A percentile compares a stretch with the other conserved stretches of the same genome.
Evolutionary conservation across 2,329 filamentous ascomycete species (phyloP).

Genomic region (Tolypocladium tropicale): DNA sequence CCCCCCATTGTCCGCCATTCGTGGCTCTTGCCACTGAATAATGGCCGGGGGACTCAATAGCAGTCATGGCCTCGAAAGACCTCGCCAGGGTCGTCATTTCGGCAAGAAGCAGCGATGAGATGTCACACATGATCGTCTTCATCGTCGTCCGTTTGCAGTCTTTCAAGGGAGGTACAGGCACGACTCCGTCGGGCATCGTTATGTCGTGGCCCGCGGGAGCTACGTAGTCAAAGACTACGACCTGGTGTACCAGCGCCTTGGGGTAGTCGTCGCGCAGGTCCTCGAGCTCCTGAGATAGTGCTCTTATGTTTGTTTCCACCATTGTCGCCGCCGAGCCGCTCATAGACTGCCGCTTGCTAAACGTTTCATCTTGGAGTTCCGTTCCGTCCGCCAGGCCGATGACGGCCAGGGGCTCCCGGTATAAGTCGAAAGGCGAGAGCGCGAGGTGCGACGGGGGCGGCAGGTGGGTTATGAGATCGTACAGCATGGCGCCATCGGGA

Average conservation of each 20-base stretch:
- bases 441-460: conserved; percentile 71
- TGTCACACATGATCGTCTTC: conserved; percentile 70
- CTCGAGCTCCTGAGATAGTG: conserved; percentile 58
- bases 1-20: conserved; percentile 33
- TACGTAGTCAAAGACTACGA: conserved; percentile 70
- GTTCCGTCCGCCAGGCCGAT: conserved; percentile 76
- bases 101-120: conserved; percentile 62
- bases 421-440: conserved; percentile 81
- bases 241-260: conserved; percentile 65
- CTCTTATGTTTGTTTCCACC: conserved; percentile 46
- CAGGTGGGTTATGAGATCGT: conserved; percentile 73
- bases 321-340: conserved; percentile 39
- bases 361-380: conserved; percentile 48
- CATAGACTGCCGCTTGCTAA: conserved; percentile 43
- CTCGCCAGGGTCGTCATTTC: conserved; percentile 68
- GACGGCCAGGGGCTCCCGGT: conserved; percentile 72
- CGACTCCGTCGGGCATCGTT: conserved; percentile 55
- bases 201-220: conserved; percentile 35
- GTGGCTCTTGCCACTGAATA: conserved; percentile 26
- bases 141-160: conserved; percentile 68
- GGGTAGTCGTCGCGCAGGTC: conserved; percentile 62
- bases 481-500: conserved; percentile 75
- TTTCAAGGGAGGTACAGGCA: conserved; percentile 58
- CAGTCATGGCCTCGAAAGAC: conserved; percentile 61
- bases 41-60: conserved; percentile 66